Evolutionary conservation across 495 filamentous ascomycete species (phyloP), one percentile per base, ranked within the genome.

Genomic region (Lasiosphaeria ovina): DNA sequence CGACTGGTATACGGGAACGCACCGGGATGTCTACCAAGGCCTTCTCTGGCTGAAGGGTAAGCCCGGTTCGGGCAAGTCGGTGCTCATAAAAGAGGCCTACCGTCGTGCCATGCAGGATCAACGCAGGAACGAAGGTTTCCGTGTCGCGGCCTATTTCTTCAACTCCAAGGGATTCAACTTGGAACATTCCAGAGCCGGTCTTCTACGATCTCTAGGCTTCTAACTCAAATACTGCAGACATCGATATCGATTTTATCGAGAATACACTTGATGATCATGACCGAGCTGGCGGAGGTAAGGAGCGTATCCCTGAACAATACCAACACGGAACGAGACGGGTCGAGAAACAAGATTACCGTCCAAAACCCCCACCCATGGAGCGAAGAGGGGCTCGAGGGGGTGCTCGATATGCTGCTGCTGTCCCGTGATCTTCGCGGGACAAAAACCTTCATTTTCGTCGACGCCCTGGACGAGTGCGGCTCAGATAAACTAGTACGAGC

Each of bases 401-500:
- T n/a, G n/a, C n/a, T n/a, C n/a, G n/a, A n/a, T n/a, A n/a, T n/a
- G n/a, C n/a, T n/a, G 31, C 1, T 31, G 7, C n/a, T 6, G 1
- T 3, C 11, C 3, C 9, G 10, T 24, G 1, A 7, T 8, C 54
- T 55, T 60, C 51, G 56, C 54, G 24, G 24, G 63, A 47, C 54
- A 55, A 62, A 47, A 6, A 61, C 69, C n/a, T 65, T 52, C 14
- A 58, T 72, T 49, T 71, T 76, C 47, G 64, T 78, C 48, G 75
- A 78, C 65, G 75, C 73, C 24, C 65, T 78, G 12, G 75, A 78
- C 59, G 75, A 78, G 59, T 71, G 73, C 48, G 61, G 69, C 35
- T 51, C 61, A n/a, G 9, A 3, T 6, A 31, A 24, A 24, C 24
- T 24, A 57, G 45, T 53, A 32, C 54, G 17, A 8, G 11, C 16